phyloP scores from a whole-genome alignment of 2,329 filamentous ascomycete genomes.

The Polychaeton citri region DNA sequence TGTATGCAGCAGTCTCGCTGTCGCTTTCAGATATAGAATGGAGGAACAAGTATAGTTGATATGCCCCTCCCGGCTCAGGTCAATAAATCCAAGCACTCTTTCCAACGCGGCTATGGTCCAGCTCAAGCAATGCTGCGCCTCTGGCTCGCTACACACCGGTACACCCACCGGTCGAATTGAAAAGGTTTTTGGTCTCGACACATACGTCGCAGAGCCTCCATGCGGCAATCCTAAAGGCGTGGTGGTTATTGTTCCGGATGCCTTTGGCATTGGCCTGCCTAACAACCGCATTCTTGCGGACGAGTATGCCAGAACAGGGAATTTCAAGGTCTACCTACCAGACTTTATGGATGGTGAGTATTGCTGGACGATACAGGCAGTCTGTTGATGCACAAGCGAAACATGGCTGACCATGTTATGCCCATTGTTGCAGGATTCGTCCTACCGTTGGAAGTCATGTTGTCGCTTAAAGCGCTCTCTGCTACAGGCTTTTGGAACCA shows the following conservation, averaged over 20 bases:
- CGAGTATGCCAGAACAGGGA: constrained; percentile 20
- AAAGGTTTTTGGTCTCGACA: constrained; percentile 23
- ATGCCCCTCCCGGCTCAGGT: no score
- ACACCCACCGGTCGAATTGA: constrained; percentile 20
- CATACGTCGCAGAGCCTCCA: constrained; percentile 23
- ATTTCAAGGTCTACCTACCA: constrained; percentile 20
- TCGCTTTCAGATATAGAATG: no score
- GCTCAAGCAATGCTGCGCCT: no score
- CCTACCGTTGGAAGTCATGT: no score
- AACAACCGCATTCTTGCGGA: constrained; percentile 26
- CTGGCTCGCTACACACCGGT: constrained; percentile 24
- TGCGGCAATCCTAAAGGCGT: constrained; percentile 20
- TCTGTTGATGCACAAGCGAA: neutral
- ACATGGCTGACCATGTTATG: no score
- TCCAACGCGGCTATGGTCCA: no score
- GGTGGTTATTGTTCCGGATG: constrained; percentile 26
- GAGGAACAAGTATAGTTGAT: no score
- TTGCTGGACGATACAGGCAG: neutral
- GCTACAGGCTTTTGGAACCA: no score
- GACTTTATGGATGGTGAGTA: constrained; percentile 23
- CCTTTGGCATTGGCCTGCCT: constrained; percentile 23
- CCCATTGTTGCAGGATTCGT: no score
- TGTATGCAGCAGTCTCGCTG: no score
- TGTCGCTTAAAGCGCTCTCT: no score
- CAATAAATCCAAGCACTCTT: no score